Base-by-base conservation (phyloP, 2,329 filamentous ascomycete genomes). In the Hypoxylon sp. region DNA sequence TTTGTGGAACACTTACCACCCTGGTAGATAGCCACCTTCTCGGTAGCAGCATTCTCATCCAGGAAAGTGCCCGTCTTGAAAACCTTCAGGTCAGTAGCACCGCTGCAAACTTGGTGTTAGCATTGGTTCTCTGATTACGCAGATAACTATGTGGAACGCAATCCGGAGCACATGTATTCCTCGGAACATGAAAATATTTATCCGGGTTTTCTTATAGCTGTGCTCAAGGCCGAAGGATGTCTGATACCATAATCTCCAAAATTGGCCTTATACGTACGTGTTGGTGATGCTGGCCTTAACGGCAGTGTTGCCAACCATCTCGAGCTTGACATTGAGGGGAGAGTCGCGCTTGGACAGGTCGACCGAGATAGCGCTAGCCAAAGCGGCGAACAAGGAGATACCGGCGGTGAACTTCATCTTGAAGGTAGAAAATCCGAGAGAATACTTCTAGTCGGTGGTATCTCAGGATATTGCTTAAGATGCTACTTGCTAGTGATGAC, bases 281-380 rank as follows among this genome's bases (percentile, higher is more conserved):
- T 88, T 88, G 71, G 83, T 87, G 66, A 89, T 80, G 50, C 80
- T 78, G 31, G 85, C 84, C 79, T 86, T 86, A 71, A 89, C 81
- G 60, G 80, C 81, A n/a, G 85, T 83, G 79, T 88, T 88, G 64
- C 83, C 84, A 22, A 82, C 76, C 72, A 83, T 79, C 76, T 84
- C 78, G 62, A 87, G 81, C 74, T 83, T 78, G 66, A 85, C 82
- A 20, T 82, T 78, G 55, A 85, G 76, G 60, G 82, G 81, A 53
- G 80, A 74, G 74, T 81, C 74, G 73, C 83, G 75, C 79, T 82
- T 79, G 73, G 68, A 68, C 51, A 71, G 30, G 60, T 71, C 66
- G 66, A 80, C 65, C 37, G 80, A 78, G 42, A 78, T 75, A 65
- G 80, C 81, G 58, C 77, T 77, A 51, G 77, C 81, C 64, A 81